Conservation (phyloP, 148 eudicot genomes). For the Chenopodium berlandieri region DNA sequence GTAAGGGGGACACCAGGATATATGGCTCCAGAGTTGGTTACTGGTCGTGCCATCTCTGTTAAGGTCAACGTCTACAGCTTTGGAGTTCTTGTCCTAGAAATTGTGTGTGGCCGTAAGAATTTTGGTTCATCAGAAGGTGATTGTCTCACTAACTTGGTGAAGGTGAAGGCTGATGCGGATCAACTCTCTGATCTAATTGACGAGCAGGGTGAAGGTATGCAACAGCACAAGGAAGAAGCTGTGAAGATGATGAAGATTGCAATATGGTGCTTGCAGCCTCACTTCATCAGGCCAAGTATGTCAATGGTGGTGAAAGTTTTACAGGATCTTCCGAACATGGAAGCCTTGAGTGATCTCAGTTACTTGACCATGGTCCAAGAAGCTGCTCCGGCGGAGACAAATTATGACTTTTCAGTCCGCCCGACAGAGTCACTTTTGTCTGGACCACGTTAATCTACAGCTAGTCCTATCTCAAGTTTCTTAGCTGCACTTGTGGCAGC, state of each 20-base stretch:
- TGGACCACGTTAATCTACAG: too few species aligned
- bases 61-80: slow-evolving; percentile 33
- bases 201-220: slow-evolving; percentile 2
- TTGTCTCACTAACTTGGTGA: slow-evolving; percentile 12
- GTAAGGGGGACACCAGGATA: slow-evolving; percentile 21
- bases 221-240: slow-evolving; percentile 16
- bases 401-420: neutral
- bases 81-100: slow-evolving; percentile 30
- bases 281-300: slow-evolving; percentile 26
- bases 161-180: slow-evolving; percentile 10
- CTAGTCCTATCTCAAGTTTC: too few species aligned
- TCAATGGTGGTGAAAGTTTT: slow-evolving; percentile 25
- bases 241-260: slow-evolving; percentile 25
- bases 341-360: neutral
- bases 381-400: neutral
- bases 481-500: too few species aligned
- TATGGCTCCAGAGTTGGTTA: slow-evolving; percentile 25
- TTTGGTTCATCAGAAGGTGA: neutral
- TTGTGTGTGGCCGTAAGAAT: slow-evolving; percentile 21
- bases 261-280: slow-evolving; percentile 27
- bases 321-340: slow-evolving; percentile 12
- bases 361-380: slow-evolving; percentile 4
- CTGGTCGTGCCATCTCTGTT: slow-evolving; percentile 12
- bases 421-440: slow-evolving; percentile 4
- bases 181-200: slow-evolving; percentile 14